phyloP scores from a whole-genome alignment of 2,329 filamentous ascomycete species.

The Cladosporium halotolerans region DNA sequence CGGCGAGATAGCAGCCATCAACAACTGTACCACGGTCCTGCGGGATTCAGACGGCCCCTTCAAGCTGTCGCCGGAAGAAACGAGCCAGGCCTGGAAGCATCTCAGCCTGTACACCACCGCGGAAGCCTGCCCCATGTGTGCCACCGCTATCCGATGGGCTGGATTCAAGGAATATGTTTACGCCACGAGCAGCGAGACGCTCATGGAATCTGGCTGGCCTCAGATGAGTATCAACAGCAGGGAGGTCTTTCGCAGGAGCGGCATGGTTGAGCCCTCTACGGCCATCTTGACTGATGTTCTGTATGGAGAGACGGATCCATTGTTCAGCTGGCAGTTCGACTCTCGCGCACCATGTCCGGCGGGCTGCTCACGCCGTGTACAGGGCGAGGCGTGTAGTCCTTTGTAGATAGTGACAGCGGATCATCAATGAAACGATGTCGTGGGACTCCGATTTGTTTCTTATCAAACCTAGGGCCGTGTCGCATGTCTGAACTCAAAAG shows the following conservation, averaged over 20 bases:
- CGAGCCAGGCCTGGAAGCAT: slow-evolving; percentile 40
- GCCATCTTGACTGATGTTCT: slow-evolving; percentile 42
- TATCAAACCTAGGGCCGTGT: too few relatives aligned
- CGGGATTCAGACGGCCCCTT: slow-evolving; percentile 42
- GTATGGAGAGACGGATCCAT: slow-evolving; percentile 48
- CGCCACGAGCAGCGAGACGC: slow-evolving; percentile 44
- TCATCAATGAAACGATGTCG: too few relatives aligned
- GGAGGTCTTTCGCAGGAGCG: slow-evolving; percentile 43
- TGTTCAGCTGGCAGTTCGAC: slow-evolving; percentile 51
- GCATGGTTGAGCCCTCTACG: slow-evolving; percentile 32
- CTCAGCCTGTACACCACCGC: slow-evolving; percentile 53
- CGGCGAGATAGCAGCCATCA: slow-evolving; percentile 51
- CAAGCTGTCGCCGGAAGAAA: slow-evolving; percentile 36
- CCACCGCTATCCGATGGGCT: slow-evolving; percentile 51
- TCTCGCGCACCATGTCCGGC: slow-evolving; percentile 29
- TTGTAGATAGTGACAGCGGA: background rate
- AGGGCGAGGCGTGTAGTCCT: background rate
- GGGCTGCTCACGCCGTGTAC: slow-evolving; percentile 25
- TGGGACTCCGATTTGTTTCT: too few relatives aligned
- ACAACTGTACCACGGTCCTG: slow-evolving; percentile 47
- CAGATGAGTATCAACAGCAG: slow-evolving; percentile 44
- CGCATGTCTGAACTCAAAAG: too few relatives aligned
- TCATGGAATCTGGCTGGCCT: slow-evolving; percentile 45
- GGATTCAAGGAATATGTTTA: slow-evolving; percentile 52
- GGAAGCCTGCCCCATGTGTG: slow-evolving; percentile 54